phyloP scores from a whole-genome alignment of 176 grass and related monocot species.

The Alloteropsis semialata region DNA sequence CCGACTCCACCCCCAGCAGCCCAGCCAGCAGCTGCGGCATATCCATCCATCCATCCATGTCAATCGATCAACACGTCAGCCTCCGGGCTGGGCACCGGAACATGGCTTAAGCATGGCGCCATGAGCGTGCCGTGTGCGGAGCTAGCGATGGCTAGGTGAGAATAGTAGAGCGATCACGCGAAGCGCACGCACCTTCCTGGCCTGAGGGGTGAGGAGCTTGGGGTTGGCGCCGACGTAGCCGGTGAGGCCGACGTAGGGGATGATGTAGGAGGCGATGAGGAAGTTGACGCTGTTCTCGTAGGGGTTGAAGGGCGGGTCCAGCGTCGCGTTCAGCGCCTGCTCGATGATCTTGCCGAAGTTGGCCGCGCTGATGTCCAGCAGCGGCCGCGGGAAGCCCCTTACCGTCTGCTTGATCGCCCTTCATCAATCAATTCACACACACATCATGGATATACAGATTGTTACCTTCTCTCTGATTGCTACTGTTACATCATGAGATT shows the following conservation, averaged over 20 bases:
- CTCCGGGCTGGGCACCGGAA: not conserved
- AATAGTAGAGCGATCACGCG: slow-evolving; percentile 19
- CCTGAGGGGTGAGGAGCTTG: slow-evolving; percentile 59
- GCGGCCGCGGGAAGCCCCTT: slow-evolving; percentile 70
- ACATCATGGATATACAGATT: too few species aligned
- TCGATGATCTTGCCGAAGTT: slow-evolving; percentile 80
- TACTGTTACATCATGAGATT: not conserved
- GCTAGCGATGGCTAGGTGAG: not conserved
- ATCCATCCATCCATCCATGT: too few species aligned
- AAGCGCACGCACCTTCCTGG: slow-evolving; percentile 45
- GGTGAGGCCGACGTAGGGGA: slow-evolving; percentile 90
- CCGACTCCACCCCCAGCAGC: slow-evolving; percentile 76
- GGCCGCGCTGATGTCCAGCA: slow-evolving; percentile 61
- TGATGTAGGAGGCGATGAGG: slow-evolving; percentile 81
- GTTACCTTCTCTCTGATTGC: not conserved
- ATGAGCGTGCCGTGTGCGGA: not conserved
- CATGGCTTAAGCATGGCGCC: not conserved
- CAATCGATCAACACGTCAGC: not conserved
- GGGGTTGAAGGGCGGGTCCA: slow-evolving; percentile 85
- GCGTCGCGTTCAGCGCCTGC: slow-evolving; percentile 47
- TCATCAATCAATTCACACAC: not conserved
- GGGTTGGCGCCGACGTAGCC: slow-evolving; percentile 90
- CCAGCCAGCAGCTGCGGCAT: slow-evolving; percentile 64
- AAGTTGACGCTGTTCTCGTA: slow-evolving; percentile 83
- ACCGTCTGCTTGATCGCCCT: slow-evolving; percentile 81